Evolutionary conservation across 768 basidiomycete species (phyloP).

Genomic region (Lentinula lateritia): DNA sequence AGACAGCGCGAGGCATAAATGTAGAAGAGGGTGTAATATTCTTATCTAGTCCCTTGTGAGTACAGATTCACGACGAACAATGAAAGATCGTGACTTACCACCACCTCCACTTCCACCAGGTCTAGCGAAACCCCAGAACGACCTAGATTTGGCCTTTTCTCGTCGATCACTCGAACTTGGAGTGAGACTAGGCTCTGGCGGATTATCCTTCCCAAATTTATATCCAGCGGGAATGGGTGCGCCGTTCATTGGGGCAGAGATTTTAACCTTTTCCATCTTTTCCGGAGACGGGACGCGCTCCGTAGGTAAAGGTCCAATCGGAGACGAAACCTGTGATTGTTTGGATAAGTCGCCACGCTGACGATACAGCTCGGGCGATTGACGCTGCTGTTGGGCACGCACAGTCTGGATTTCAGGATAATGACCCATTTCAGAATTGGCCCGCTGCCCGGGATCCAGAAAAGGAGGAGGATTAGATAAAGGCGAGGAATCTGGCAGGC

Average conservation of each 20-base stretch:
- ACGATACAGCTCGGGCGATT: constrained; percentile 53
- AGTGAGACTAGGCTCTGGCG: constrained; percentile 26
- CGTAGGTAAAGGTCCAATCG: constrained; percentile 35
- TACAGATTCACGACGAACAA: background rate
- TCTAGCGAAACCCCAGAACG: constrained; percentile 90
- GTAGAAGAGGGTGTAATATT: constrained; percentile 19
- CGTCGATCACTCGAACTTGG: constrained; percentile 55
- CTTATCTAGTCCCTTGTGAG: background rate
- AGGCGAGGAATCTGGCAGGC: constrained; percentile 49
- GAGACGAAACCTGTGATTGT: constrained; percentile 48
- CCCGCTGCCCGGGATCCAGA: constrained; percentile 40
- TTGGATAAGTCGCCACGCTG: constrained; percentile 31
- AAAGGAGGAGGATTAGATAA: constrained; percentile 53
- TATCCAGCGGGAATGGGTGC: constrained; percentile 82
- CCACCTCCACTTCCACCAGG: constrained; percentile 35
- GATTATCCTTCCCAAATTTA: constrained; percentile 79
- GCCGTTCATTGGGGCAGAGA: constrained; percentile 84
- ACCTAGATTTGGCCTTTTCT: constrained; percentile 88
- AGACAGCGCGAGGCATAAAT: constrained; percentile 66
- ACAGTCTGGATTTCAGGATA: constrained; percentile 57
- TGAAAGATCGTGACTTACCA: constrained; percentile 1
- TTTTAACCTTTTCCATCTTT: constrained; percentile 72
- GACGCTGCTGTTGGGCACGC: constrained; percentile 31
- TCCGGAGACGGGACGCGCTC: constrained; percentile 51
- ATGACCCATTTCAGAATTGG: constrained; percentile 80